These are phyloP conservation scores for Arthroderma uncinatum DNA, from an alignment of 2,329 filamentous ascomycete species.

Conservation along the genomic window DNA sequence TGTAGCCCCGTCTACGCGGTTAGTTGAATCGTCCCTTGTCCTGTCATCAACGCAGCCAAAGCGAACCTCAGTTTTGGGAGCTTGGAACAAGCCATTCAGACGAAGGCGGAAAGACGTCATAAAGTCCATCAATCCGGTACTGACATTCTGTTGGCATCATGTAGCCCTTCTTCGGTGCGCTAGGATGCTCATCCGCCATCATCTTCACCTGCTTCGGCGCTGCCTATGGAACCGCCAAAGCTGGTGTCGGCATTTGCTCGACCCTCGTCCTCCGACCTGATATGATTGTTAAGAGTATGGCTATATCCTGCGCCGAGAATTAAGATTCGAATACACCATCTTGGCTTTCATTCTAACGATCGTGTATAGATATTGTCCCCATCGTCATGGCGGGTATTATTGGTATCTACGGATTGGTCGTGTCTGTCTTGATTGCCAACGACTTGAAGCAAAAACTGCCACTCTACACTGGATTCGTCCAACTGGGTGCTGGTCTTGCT, in stretches of 20 bases:
- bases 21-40: conserved; percentile 43
- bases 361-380: conserved; percentile 75
- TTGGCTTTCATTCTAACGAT: conserved; percentile 10
- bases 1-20: conserved; percentile 94
- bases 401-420: conserved; percentile 91
- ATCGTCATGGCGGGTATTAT: conserved; percentile 99
- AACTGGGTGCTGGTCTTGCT: conserved; percentile 70
- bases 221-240: conserved; percentile 97
- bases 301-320: conserved; percentile 3
- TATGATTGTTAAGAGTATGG: conserved; percentile 97
- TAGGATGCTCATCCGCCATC: conserved; percentile 91
- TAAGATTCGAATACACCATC: neutral
- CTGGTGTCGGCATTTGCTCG: conserved; percentile 93
- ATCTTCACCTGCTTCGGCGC: conserved; percentile 95
- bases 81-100: neutral
- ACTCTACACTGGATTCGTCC: conserved; percentile 73
- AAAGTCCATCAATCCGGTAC: neutral
- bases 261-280: conserved; percentile 98
- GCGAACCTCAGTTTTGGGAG: neutral
- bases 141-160: conserved; percentile 3
- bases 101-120: neutral
- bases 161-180: conserved; percentile 88
- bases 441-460: conserved; percentile 60
- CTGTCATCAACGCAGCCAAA: neutral
- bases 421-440: conserved; percentile 77